These are phyloP conservation scores for Diaporthe aspalathi DNA, from an alignment of 2,329 filamentous ascomycete genomes.

Conservation along the genomic window DNA sequence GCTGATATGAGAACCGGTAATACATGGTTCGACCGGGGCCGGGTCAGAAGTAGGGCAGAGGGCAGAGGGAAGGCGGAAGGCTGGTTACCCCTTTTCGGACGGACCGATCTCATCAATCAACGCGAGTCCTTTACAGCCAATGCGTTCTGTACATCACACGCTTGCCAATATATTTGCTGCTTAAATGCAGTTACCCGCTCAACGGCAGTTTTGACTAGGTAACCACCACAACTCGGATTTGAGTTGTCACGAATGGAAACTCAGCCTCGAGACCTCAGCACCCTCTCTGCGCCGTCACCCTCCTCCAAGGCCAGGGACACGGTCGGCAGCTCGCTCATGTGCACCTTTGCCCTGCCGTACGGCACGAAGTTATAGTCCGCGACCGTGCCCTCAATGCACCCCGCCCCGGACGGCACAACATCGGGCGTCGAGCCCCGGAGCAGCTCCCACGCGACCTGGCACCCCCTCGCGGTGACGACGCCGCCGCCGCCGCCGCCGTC, in stretches of 20 bases:
- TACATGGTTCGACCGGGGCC: not conserved
- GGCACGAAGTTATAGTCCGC: constrained; percentile 37
- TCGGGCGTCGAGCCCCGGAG: constrained; percentile 35
- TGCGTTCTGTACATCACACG: too few relatives aligned
- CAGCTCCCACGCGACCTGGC: constrained; percentile 38
- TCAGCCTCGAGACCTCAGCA: not conserved
- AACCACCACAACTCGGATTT: not conserved
- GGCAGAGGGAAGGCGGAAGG: not conserved
- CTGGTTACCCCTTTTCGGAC: not conserved
- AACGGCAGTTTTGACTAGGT: not conserved
- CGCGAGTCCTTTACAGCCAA: not conserved
- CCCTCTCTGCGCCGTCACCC: not conserved
- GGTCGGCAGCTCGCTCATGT: constrained; percentile 41
- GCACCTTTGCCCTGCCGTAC: constrained; percentile 40
- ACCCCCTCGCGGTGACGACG: constrained; percentile 36
- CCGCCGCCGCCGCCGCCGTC: constrained; percentile 27
- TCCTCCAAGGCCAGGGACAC: not conserved
- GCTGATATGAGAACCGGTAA: not conserved
- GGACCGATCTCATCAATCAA: too few relatives aligned
- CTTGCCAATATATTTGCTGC: not conserved
- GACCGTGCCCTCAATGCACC: constrained; percentile 27
- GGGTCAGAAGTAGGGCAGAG: not conserved
- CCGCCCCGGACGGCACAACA: constrained; percentile 24
- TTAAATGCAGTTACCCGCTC: not conserved
- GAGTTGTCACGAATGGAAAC: not conserved